phyloP scores from a whole-genome alignment of 2,329 filamentous ascomycete genomes.

The Dactylellina cionopaga region DNA sequence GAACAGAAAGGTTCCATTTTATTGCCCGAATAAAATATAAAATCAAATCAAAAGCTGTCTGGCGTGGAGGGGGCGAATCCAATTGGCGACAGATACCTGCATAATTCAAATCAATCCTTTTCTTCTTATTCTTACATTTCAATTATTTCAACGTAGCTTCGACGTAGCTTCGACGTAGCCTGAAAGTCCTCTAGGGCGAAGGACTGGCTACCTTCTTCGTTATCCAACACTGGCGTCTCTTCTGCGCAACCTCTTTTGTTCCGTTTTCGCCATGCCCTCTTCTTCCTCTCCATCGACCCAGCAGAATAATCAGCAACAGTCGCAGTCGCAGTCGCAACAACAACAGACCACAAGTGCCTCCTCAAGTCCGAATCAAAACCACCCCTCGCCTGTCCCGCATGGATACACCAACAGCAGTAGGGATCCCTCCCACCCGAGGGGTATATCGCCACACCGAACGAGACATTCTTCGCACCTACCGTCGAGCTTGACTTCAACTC shows the following conservation, averaged over 20 bases:
- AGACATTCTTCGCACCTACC: conserved; percentile 21
- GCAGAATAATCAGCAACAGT: conserved; percentile 1
- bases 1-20: too few relatives aligned
- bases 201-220: conserved; percentile 10
- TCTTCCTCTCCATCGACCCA: conserved; percentile 19
- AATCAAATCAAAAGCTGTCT: neutral
- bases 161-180: neutral
- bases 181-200: conserved; percentile 2
- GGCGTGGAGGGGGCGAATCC: neutral
- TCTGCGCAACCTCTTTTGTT: conserved; percentile 34
- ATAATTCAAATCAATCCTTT: neutral
- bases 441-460: conserved; percentile 41
- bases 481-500: conserved; percentile 30
- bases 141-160: neutral
- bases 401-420: conserved; percentile 5
- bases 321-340: neutral
- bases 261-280: conserved; percentile 45
- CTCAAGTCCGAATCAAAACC: conserved; percentile 11
- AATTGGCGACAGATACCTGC: conserved; percentile 2
- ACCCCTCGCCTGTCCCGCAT: conserved; percentile 26
- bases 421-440: conserved; percentile 15
- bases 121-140: neutral
- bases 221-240: conserved; percentile 40
- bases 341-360: conserved; percentile 7
- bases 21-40: too few relatives aligned